phyloP scores from a whole-genome alignment of 305 asterid genomes.

The Rubia tinctorum region DNA sequence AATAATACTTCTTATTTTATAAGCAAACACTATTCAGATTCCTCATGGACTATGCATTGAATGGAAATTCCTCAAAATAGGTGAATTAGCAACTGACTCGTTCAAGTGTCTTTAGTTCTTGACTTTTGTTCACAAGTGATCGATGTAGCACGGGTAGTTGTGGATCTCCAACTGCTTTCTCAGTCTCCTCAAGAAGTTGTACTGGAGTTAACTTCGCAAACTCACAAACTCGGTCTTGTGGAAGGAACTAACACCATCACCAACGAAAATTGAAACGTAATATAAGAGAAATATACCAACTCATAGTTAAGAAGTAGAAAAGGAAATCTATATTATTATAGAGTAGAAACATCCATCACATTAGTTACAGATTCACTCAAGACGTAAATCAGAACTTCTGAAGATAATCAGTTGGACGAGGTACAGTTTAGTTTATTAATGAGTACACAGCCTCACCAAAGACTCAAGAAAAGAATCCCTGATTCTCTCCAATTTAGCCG shows the following conservation, averaged over 20 bases:
- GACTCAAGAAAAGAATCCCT: no score
- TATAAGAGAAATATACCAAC: constrained; percentile 11
- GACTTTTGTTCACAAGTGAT: constrained; percentile 66
- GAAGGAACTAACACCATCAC: constrained; percentile 69
- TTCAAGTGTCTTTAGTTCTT: constrained; percentile 71
- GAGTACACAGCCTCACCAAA: background rate
- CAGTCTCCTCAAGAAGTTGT: constrained; percentile 96
- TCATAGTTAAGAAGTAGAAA: background rate
- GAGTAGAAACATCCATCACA: background rate
- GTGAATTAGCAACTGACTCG: no score
- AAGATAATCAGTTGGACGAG: constrained; percentile 6
- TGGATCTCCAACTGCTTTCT: constrained; percentile 97
- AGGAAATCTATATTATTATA: background rate
- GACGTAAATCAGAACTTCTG: background rate
- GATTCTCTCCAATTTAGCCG: background rate
- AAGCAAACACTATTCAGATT: constrained; percentile 7
- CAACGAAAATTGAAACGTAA: constrained; percentile 18
- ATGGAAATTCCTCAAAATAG: constrained; percentile 15
- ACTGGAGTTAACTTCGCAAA: constrained; percentile 96
- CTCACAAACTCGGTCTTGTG: constrained; percentile 98
- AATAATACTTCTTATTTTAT: constrained; percentile 1
- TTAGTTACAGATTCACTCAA: background rate
- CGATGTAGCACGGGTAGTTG: constrained; percentile 67
- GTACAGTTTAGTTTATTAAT: background rate
- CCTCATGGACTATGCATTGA: background rate